Base-by-base conservation (phyloP, 2,329 filamentous ascomycete species). In the Fusarium multiceps region DNA sequence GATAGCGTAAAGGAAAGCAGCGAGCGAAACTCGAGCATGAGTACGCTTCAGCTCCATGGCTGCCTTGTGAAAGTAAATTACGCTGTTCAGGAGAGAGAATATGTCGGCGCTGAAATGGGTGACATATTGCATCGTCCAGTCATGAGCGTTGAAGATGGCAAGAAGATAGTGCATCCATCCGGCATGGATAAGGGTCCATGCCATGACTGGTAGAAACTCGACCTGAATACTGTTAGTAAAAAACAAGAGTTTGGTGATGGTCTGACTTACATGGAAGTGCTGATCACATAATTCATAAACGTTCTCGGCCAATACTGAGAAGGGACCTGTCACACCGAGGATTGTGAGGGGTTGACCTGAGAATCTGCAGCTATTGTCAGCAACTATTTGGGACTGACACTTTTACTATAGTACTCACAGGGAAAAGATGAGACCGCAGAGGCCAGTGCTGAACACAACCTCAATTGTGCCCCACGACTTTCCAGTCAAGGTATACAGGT, bases 81-180 rank as follows among this genome's bases (percentile, higher is more conserved):
- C 85, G 70, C 87, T 89, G 77, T 91, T 91, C 28, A 91, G 80
- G 11, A 91, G 82, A 4, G 88, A 89, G 75, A 91, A 91, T 57
- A 91, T 89, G 75, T 91, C 89, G 45, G 87, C 88, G 63, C 84
- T 89, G 76, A 90, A 91, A 21, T 85, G 88, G 4, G 89, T 91
- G 50, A 91, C 89, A 76, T 91, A 91, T 71, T 87, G 83, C 89
- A 91, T 91, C 0, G 89, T 91, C 87, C 88, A 91, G 77, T 90
- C 88, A 73, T 91, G 88, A 6, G 88, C 89, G 76, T 91, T 91
- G 78, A 90, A 86, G 53, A 90, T 85, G 57, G 89, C 88, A 14
- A 91, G 81, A 5, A 90, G 77, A 69, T 86, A 86, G 73, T 90
- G 87, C 83, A 91, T 86, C 89, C 89, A 91, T 10, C 83, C 86